These are phyloP conservation scores for Dendrostoma leiphaemia DNA, from an alignment of 2,329 filamentous ascomycete genomes.

Conservation along the genomic window DNA sequence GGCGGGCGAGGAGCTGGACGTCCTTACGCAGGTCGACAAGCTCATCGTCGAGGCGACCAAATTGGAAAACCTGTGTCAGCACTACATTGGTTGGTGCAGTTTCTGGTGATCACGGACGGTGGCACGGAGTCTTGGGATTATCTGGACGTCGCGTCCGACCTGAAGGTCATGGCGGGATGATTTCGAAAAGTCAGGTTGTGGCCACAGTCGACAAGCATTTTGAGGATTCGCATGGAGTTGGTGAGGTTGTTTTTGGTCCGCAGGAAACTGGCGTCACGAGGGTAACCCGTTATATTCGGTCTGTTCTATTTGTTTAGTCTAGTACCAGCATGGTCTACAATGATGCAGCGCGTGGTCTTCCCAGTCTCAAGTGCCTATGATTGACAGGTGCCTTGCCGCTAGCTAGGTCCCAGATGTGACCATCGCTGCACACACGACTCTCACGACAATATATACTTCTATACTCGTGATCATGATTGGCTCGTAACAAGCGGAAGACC, in stretches of 20 bases:
- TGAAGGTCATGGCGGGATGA: background rate
- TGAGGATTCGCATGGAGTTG: slow-evolving; percentile 7
- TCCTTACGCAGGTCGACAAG: slow-evolving; percentile 89
- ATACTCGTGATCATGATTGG: no score
- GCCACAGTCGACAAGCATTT: background rate
- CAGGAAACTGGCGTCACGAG: slow-evolving; percentile 4
- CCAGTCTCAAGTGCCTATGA: no score
- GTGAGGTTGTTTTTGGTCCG: background rate
- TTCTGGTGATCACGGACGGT: slow-evolving; percentile 71
- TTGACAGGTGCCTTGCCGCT: no score
- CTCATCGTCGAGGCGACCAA: slow-evolving; percentile 94
- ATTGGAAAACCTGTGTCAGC: slow-evolving; percentile 95
- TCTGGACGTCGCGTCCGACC: no score
- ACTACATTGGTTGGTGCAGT: slow-evolving; percentile 98
- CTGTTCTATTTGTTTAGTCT: background rate
- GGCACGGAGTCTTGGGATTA: background rate
- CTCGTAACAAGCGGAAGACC: no score
- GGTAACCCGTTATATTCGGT: background rate
- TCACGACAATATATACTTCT: no score
- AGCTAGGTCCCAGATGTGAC: no score
- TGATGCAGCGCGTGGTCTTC: no score
- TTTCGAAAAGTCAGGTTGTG: background rate
- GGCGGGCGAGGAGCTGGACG: slow-evolving; percentile 76
- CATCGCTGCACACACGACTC: no score
- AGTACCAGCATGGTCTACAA: background rate